Evolutionary conservation across 129 eudicot genomes (phyloP), one percentile per base, ranked within the genome.

Genomic region (Centrapalus pauciflorus): DNA sequence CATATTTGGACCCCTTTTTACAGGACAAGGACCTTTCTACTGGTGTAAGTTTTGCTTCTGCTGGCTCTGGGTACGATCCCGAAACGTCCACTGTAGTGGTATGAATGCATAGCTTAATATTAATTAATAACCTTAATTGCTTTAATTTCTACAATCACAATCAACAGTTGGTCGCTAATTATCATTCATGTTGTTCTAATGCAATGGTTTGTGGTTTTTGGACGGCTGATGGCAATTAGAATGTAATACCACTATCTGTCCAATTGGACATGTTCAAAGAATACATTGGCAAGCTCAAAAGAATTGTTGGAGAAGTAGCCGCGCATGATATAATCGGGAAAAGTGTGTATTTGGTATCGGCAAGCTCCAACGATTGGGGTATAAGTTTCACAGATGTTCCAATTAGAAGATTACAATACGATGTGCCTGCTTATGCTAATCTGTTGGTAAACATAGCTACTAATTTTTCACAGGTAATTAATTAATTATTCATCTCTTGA

Each of bases 31-130:
- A 86, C 38, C 80, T 86, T 4, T 54, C 13, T 0, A 80, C 70
- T 0, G 94, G 94, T n/a, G 83, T 83, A n/a, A 79, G 85, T 72
- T 86, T 86, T 71, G 93, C 93, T 27, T 86, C 93, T 2, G 93
- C 87, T 3, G 93, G 77, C 8, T 23, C 75, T 25, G 93, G 93
- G 35, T 86, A 68, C 50, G 93, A 86, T 50, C 80, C 83, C 10
- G 55, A 54, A 7, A 82, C 93, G 13, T 8, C 85, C 27, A 1
- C 9, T 7, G 0, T 79, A 45, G 79, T 26, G 79, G 93, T 82
- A 79, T 24, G 34, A 28, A 23, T 37, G n/a, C 16, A 21, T 12
- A 7, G 0, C 4, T 4, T 8, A 5, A 12, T 54, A 4, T 13
- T 14, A 38, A 12, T 23, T 14, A 6, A n/a, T n/a, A 43, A 25